Percentiles rank a stretch among this genome's conserved stretches.
These are phyloP conservation scores for Nicotiana attenuata DNA, from an alignment of 257 asterid species.

Conservation along the genomic window DNA sequence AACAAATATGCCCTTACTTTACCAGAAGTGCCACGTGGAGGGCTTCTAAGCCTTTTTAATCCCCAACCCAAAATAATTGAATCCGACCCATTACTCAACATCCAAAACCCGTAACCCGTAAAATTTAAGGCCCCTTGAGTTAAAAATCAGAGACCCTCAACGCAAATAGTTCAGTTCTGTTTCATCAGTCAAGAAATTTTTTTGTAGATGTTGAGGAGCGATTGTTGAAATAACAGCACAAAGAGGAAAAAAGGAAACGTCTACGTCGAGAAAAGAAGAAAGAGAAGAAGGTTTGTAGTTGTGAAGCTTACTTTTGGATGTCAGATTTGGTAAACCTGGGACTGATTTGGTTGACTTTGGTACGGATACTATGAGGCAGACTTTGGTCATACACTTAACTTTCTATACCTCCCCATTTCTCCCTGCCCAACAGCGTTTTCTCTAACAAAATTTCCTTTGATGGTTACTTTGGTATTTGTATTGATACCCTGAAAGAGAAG, in stretches of 20 bases:
- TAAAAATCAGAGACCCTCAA: too few relatives aligned
- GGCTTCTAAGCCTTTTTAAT: too few relatives aligned
- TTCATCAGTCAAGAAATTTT: not conserved
- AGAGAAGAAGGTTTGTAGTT: conserved; percentile 72
- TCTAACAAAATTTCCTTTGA: not conserved
- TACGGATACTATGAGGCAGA: not conserved
- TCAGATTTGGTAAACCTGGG: not conserved
- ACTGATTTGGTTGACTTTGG: not conserved
- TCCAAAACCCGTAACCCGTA: too few relatives aligned
- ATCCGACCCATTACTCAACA: too few relatives aligned
- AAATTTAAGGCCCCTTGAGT: too few relatives aligned
- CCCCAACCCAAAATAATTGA: too few relatives aligned
- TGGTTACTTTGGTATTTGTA: conserved; percentile 1
- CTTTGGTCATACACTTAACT: not conserved
- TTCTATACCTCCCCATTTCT: not conserved
- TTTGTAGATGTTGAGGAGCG: conserved; percentile 79
- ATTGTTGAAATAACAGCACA: conserved; percentile 81
- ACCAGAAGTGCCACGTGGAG: too few relatives aligned
- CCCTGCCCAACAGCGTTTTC: not conserved
- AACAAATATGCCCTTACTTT: too few relatives aligned
- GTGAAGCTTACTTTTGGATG: not conserved
- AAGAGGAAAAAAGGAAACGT: conserved; percentile 93
- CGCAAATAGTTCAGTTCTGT: not conserved
- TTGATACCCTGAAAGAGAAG: conserved; percentile 63
- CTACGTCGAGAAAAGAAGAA: conserved; percentile 88